These are phyloP conservation scores for Plectosphaerella sp. DNA, from an alignment of 2,329 filamentous ascomycete species.

Conservation along the genomic window DNA sequence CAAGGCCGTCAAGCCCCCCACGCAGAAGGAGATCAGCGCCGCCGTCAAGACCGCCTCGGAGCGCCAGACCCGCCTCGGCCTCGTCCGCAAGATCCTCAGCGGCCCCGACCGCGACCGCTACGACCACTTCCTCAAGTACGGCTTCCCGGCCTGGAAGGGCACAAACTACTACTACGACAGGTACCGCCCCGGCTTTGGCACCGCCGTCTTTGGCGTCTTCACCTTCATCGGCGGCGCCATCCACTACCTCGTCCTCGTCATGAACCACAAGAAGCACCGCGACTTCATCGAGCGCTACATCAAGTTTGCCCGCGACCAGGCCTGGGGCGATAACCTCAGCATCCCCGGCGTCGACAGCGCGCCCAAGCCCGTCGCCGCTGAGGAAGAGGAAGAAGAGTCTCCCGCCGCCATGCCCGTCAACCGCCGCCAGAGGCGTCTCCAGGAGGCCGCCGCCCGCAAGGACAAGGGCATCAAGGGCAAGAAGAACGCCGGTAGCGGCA, in stretches of 20 bases:
- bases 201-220: conserved; percentile 78
- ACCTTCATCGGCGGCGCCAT: conserved; percentile 76
- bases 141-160: conserved; percentile 94
- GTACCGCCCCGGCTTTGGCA: conserved; percentile 85
- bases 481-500: conserved; percentile 18
- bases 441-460: conserved; percentile 79
- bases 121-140: conserved; percentile 88
- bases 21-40: conserved; percentile 68
- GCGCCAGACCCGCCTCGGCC: conserved; percentile 76
- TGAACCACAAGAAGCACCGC: conserved; percentile 83
- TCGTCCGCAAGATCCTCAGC: conserved; percentile 82
- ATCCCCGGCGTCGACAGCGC: conserved; percentile 62
- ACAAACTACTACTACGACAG: conserved; percentile 98
- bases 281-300: conserved; percentile 93
- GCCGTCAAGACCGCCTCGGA: conserved; percentile 79
- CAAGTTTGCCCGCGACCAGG: conserved; percentile 78
- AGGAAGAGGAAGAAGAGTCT: conserved; percentile 45
- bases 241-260: conserved; percentile 81
- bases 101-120: conserved; percentile 80
- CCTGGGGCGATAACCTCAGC: conserved; percentile 79
- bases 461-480: conserved; percentile 48
- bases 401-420: conserved; percentile 61
- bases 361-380: conserved; percentile 35
- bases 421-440: conserved; percentile 80
- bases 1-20: conserved; percentile 62